Conservation (phyloP, 1,284 basidiomycete genomes). For the Agroathelia rolfsii region DNA sequence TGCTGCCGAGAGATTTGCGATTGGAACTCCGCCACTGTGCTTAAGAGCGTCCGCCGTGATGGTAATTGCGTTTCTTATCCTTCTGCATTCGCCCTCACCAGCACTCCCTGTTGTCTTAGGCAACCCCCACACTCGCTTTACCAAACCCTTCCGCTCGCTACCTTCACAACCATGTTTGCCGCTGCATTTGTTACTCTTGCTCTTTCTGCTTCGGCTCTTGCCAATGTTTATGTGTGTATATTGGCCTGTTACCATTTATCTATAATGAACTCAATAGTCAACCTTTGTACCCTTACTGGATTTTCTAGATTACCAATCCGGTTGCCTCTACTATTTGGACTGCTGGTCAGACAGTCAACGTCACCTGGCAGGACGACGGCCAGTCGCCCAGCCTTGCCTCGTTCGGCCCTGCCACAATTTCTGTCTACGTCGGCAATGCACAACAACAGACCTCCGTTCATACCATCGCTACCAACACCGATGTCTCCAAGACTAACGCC, state of each 20-base stretch:
- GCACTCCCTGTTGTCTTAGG: too few species aligned
- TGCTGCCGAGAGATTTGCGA: too few species aligned
- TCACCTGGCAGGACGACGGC: slow-evolving; percentile 66
- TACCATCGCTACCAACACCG: slow-evolving; percentile 39
- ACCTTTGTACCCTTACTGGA: slow-evolving; percentile 1
- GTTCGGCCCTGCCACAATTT: slow-evolving; percentile 54
- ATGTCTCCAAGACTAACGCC: slow-evolving; percentile 47
- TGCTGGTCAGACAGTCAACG: slow-evolving; percentile 48
- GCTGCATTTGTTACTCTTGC: slow-evolving; percentile 40
- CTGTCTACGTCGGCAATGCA: slow-evolving; percentile 60
- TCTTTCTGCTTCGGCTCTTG: slow-evolving; percentile 44
- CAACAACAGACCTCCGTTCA: slow-evolving; percentile 62
- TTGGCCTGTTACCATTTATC: too few species aligned
- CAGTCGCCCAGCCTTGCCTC: slow-evolving; percentile 38
- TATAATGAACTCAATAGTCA: background rate
- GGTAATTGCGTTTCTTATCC: too few species aligned
- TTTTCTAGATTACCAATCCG: slow-evolving; percentile 48
- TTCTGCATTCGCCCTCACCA: too few species aligned
- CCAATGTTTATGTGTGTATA: slow-evolving; percentile 48
- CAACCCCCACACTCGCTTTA: too few species aligned
- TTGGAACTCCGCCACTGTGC: too few species aligned
- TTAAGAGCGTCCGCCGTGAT: too few species aligned
- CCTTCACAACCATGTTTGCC: slow-evolving; percentile 49
- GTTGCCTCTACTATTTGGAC: slow-evolving; percentile 38
- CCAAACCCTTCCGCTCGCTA: too few species aligned